Evolutionary conservation across 805 yeast species (phyloP).

Genomic region (Sporopachydermia lactativora): DNA sequence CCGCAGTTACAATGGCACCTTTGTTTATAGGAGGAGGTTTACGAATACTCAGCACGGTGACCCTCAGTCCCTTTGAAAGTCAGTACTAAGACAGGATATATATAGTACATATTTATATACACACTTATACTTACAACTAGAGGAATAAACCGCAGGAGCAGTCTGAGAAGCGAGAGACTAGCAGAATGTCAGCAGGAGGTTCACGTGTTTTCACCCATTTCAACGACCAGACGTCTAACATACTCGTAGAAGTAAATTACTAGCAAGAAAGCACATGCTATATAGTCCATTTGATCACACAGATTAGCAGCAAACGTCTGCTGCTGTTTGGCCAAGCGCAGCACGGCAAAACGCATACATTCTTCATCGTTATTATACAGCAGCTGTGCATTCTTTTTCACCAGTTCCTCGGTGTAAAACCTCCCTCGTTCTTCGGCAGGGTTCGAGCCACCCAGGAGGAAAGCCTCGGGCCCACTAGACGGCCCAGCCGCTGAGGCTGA

Average conservation of each 20-base stretch:
- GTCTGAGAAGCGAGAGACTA: neutral
- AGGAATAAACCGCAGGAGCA: neutral
- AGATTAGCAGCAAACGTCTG: neutral
- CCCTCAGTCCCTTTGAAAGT: neutral
- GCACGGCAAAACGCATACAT: neutral
- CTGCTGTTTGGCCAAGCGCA: neutral
- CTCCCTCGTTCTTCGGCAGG: too few relatives aligned
- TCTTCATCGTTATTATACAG: neutral
- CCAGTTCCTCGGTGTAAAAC: neutral
- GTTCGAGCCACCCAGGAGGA: too few relatives aligned
- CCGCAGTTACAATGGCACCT: neutral
- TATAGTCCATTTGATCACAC: neutral
- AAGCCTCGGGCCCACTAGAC: too few relatives aligned
- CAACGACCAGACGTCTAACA: neutral
- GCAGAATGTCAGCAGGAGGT: neutral
- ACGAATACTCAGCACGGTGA: neutral
- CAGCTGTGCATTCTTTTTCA: neutral
- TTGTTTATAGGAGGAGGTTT: neutral
- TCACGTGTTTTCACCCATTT: neutral
- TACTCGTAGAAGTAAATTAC: neutral
- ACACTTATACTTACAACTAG: neutral
- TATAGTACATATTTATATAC: too few relatives aligned
- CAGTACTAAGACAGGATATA: too few relatives aligned
- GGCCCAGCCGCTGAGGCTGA: too few relatives aligned
- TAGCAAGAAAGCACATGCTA: neutral